Evolutionary conservation across 495 filamentous ascomycete genomes (phyloP).

Genomic region (Viridothelium virens): DNA sequence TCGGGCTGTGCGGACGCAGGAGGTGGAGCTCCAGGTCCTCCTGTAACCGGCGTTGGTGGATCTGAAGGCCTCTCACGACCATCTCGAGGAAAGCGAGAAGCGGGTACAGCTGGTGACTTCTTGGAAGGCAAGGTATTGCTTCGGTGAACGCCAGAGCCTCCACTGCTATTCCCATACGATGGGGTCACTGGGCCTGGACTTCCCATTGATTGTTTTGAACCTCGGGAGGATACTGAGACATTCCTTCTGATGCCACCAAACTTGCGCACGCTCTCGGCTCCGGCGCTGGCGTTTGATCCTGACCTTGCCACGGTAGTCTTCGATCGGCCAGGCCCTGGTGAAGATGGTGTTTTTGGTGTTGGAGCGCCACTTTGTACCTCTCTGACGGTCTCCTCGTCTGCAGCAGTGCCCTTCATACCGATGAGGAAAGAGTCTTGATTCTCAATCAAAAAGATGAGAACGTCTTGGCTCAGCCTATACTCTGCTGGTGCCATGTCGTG

Average conservation of each 20-base stretch:
- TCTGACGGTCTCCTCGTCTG: conserved; percentile 78
- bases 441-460: conserved; percentile 95
- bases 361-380: conserved; percentile 61
- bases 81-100: conserved; percentile 42
- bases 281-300: conserved; percentile 77
- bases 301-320: conserved; percentile 60
- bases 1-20: not conserved
- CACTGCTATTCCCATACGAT: conserved; percentile 38
- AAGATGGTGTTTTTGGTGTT: conserved; percentile 43
- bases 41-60: conserved; percentile 31
- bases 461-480: conserved; percentile 91
- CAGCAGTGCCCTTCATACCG: conserved; percentile 86
- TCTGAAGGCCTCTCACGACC: conserved; percentile 39
- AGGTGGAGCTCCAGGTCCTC: conserved; percentile 15
- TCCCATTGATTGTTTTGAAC: conserved; percentile 63
- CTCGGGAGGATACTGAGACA: conserved; percentile 62
- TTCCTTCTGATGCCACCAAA: conserved; percentile 73
- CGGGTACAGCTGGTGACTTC: conserved; percentile 64
- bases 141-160: conserved; percentile 61
- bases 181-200: conserved; percentile 66
- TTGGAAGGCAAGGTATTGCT: conserved; percentile 97
- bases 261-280: conserved; percentile 75
- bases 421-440: conserved; percentile 71
- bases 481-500: conserved; percentile 93
- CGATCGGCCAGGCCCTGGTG: conserved; percentile 46